Percentiles rank a stretch among this genome's conserved stretches.
phyloP scores from a whole-genome alignment of 2,329 filamentous ascomycete species.

The Xylaria digitata region DNA sequence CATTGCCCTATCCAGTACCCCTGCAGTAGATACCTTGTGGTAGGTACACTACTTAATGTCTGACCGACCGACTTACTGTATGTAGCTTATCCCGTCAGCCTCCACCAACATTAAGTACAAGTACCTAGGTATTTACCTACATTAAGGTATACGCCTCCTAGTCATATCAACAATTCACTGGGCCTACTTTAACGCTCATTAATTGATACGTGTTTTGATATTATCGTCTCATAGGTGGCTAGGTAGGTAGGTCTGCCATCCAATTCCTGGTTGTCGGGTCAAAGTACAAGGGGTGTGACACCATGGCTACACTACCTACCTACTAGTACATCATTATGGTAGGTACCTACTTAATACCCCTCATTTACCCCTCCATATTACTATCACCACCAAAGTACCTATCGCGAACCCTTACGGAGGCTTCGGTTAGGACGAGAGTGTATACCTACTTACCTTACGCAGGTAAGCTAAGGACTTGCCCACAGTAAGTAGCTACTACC shows the following conservation, averaged over 20 bases:
- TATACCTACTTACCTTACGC: too few species aligned
- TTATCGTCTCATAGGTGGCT: background rate
- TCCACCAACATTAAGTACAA: too few species aligned
- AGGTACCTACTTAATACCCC: constrained; percentile 16
- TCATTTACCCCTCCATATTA: constrained; percentile 34
- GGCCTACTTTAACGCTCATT: too few species aligned
- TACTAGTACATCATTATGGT: background rate
- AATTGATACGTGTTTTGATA: too few species aligned
- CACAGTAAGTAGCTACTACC: background rate
- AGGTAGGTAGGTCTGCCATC: background rate
- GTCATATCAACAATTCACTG: constrained; percentile 2
- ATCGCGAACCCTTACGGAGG: background rate
- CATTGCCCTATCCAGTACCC: constrained; percentile 25
- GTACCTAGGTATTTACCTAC: background rate
- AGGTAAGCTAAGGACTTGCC: too few species aligned
- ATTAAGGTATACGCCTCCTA: background rate
- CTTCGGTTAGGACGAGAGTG: background rate
- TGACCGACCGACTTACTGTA: constrained; percentile 36
- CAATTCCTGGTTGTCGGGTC: constrained; percentile 31
- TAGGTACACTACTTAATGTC: background rate
- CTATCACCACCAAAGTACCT: constrained; percentile 7
- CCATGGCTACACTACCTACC: background rate
- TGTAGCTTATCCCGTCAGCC: background rate
- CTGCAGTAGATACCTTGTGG: background rate
- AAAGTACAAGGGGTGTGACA: constrained; percentile 5